Base-by-base conservation (phyloP, 2,329 filamentous ascomycete genomes). In the Aspergillus puulaauensis region DNA sequence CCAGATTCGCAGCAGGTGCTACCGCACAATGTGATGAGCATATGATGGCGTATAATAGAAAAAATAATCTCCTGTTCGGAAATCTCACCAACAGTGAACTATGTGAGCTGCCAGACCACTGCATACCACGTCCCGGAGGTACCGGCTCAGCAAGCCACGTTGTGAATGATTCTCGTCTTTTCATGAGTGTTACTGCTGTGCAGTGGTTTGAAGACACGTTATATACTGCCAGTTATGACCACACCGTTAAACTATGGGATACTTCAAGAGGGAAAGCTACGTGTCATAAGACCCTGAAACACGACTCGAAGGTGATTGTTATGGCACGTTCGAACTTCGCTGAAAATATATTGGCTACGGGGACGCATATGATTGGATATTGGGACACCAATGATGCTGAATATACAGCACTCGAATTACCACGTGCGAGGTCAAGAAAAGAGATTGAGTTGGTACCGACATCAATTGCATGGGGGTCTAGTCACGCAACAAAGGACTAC, bases 31-130 rank as follows among this genome's bases (percentile, higher is more conserved):
- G 79, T 3, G 84, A 86, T 61, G 68, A 75, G 3, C 72, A 79
- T 46, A 83, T 79, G n/a, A 83, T 84, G 79, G 80, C 84, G 41
- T 87, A 87, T 65, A 87, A 87, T 57, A 73, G 81, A 40, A 74
- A 77, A 0, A 82, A 84, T 58, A 87, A 87, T 62, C 71, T 87
- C 1, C 65, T 87, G 1, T 67, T 83, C 37, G 85, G 85, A 1
- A 73, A 83, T 59, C 60, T 78, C 3, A 61, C 66, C 1, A 63
- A 64, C 1, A 77, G 75, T 19, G 65, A 64, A 1, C 66, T 87
- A 7, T 71, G 76, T 52, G 84, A 86, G 60, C 67, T 87, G 0
- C 77, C 81, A 1, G 79, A 83, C 50, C 85, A 87, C 64, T 76
- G 75, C 37, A 68, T 80, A 3, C 63, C 70, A 17, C 76, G 81